Base-by-base conservation (phyloP, 805 yeast species). In the Tetrapisispora phaffii region DNA sequence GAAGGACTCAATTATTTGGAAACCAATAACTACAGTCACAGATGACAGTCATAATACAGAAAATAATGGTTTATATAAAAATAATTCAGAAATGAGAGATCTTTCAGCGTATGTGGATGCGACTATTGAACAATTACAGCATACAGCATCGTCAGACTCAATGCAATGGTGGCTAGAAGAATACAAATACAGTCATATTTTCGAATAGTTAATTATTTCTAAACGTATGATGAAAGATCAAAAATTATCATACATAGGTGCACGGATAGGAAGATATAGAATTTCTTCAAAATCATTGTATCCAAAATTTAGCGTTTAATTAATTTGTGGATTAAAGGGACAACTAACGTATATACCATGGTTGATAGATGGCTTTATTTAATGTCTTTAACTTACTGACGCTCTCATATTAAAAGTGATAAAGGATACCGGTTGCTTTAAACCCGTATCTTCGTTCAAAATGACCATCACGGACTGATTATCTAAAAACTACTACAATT, bases 1-100 rank as follows among this genome's bases (percentile, higher is more conserved):
- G 44, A 41, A 35, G 28, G 44, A 41, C 34, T 41, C 44, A 7
- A 41, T 41, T 9, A 41, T 41, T 4, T 41, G 44, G 44, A 41
- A 34, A 15, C 36, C 35, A 31, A 26, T n/a, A 13, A 31, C 29
- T 12, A 9, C 24, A 20, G 34, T 16, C 3, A 17, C 33, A 4
- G 28, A 39, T 12, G 12, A 15, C 10, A 28, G 9, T 2, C n/a
- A 9, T 16, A 13, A 28, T 6, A 20, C 23, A 3, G 24, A 20
- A 26, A 22, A 28, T 19, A 16, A 28, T 20, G 21, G 16, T 5
- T 10, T 21, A 10, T 12, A 34, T 34, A 36, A 15, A n/a, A 24
- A 22, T 15, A 36, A 36, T 21, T n/a, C 21, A 5, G 43, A 41
- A 23, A 34, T 35, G 39, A 20, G 20, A 13, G 35, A 28, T 15